Evolutionary conservation across 2,329 filamentous ascomycete genomes (phyloP).

Genomic region (Trichoderma polysporum): DNA sequence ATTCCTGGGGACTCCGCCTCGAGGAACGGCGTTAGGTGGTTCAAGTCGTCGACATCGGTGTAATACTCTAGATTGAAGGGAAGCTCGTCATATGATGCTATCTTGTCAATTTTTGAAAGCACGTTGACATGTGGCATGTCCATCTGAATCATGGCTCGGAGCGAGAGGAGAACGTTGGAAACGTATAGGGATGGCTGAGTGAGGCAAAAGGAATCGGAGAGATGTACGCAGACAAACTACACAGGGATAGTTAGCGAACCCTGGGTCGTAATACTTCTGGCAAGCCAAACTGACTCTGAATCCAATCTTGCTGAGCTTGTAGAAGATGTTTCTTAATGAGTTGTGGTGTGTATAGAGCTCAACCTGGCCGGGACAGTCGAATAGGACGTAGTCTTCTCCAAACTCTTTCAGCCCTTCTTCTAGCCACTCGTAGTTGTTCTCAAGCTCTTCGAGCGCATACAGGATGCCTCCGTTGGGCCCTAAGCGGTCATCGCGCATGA

Average conservation of each 20-base stretch:
- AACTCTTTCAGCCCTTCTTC: constrained; percentile 76
- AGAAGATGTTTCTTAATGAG: constrained; percentile 88
- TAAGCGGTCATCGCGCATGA: constrained; percentile 87
- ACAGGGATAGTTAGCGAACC: constrained; percentile 23
- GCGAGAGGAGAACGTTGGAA: constrained; percentile 85
- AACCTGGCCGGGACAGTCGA: constrained; percentile 96
- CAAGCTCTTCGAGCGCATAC: constrained; percentile 92
- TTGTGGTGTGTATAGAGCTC: constrained; percentile 96
- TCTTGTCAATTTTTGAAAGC: constrained; percentile 95
- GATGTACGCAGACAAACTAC: constrained; percentile 87
- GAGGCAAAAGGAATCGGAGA: constrained; percentile 91
- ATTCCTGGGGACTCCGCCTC: constrained; percentile 72
- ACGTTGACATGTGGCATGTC: constrained; percentile 96
- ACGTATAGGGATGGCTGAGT: constrained; percentile 94
- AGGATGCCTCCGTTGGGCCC: constrained; percentile 91
- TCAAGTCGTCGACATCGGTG: constrained; percentile 92
- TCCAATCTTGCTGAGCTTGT: constrained; percentile 82
- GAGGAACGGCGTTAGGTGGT: constrained; percentile 77
- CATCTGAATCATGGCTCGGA: constrained; percentile 97
- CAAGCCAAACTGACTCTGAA: constrained; percentile 68
- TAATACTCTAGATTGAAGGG: constrained; percentile 97
- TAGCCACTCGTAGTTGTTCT: constrained; percentile 91
- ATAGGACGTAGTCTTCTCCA: constrained; percentile 87
- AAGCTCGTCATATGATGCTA: constrained; percentile 77
- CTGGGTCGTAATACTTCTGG: neutral